Conservation (phyloP, 1,284 basidiomycete species). For the Irpex sp. region DNA sequence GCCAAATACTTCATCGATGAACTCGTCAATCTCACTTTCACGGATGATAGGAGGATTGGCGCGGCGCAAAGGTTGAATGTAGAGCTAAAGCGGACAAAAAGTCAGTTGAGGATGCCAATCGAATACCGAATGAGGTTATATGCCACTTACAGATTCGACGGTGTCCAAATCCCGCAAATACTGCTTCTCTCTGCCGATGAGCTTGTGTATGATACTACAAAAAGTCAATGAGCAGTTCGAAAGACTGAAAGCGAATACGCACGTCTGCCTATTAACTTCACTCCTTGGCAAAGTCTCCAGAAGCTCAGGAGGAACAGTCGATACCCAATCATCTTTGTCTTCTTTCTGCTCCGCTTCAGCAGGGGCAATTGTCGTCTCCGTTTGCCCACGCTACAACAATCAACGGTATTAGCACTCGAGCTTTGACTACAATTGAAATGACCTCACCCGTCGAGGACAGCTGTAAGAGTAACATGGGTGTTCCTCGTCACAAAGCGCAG, state of each 20-base stretch:
- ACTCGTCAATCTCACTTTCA: conserved; percentile 63
- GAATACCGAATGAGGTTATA: too few species aligned
- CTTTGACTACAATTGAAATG: neutral
- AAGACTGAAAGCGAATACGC: conserved; percentile 19
- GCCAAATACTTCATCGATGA: conserved; percentile 85
- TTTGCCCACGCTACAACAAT: conserved; percentile 21
- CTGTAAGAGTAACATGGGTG: conserved; percentile 67
- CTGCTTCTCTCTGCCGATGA: conserved; percentile 87
- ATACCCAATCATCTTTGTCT: conserved; percentile 67
- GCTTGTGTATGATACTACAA: conserved; percentile 83
- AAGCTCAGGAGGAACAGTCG: conserved; percentile 65
- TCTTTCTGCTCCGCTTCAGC: conserved; percentile 24
- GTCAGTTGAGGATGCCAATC: neutral
- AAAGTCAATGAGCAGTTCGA: neutral
- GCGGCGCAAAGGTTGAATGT: conserved; percentile 73
- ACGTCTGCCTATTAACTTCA: conserved; percentile 86
- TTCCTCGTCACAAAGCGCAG: conserved; percentile 75
- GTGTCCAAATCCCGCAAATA: conserved; percentile 88
- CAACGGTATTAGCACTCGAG: neutral
- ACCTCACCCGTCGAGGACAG: conserved; percentile 61
- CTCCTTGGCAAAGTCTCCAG: conserved; percentile 66
- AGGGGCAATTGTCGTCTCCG: conserved; percentile 18
- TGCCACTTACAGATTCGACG: conserved; percentile 62
- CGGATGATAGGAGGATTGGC: conserved; percentile 76
- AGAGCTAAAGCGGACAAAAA: conserved; percentile 42